These are phyloP conservation scores for Verticillium nonalfalfae DNA, from an alignment of 2,329 filamentous ascomycete species.

Conservation along the genomic window DNA sequence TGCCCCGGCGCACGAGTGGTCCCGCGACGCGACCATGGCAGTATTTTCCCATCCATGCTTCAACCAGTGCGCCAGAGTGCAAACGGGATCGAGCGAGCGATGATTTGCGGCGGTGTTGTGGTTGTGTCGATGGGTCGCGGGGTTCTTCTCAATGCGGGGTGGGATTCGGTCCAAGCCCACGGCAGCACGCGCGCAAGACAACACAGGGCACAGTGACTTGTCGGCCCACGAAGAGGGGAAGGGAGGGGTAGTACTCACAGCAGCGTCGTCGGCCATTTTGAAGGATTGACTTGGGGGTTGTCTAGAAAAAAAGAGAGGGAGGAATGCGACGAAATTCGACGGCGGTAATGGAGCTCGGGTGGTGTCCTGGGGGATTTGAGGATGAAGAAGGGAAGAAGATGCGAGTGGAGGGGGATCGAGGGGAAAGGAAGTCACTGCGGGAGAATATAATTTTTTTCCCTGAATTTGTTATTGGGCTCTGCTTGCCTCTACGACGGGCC, in stretches of 20 bases:
- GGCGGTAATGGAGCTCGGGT: slow-evolving; percentile 1
- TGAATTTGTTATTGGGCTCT: slow-evolving; percentile 13
- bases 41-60: too few species aligned
- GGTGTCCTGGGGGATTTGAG: background rate
- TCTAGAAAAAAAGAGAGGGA: slow-evolving; percentile 14
- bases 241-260: slow-evolving; percentile 35
- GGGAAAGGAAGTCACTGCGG: slow-evolving; percentile 1
- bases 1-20: background rate
- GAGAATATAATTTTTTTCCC: slow-evolving; percentile 14
- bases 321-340: slow-evolving; percentile 17
- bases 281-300: slow-evolving; percentile 27
- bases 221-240: slow-evolving; percentile 4
- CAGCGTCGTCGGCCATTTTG: slow-evolving; percentile 51
- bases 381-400: slow-evolving; percentile 11
- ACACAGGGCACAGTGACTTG: slow-evolving; percentile 7
- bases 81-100: background rate
- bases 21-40: background rate
- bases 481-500: background rate
- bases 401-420: slow-evolving; percentile 9
- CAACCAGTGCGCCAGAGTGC: background rate
- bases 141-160: slow-evolving; percentile 38
- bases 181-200: slow-evolving; percentile 14
- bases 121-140: slow-evolving; percentile 8
- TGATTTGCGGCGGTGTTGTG: background rate
- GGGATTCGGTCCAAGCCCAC: slow-evolving; percentile 21